Evolutionary conservation across 1,284 basidiomycete genomes (phyloP).

Genomic region (Tilletia walkeri): DNA sequence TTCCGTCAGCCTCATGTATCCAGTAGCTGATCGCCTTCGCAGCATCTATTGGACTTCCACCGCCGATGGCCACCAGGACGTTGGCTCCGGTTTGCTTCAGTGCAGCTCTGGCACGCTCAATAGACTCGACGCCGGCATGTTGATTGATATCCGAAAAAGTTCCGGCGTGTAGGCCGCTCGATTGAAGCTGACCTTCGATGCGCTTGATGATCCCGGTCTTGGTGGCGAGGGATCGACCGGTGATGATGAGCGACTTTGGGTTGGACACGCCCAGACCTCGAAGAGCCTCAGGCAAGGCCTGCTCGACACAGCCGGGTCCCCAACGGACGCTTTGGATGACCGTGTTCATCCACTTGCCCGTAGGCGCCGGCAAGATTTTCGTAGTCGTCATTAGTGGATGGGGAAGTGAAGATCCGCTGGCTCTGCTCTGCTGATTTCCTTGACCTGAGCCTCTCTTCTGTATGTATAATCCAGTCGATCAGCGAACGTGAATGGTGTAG

Average conservation of each 20-base stretch:
- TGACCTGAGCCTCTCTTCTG: no score
- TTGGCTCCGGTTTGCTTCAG: slow-evolving; percentile 66
- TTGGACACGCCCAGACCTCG: no score
- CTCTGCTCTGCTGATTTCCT: no score
- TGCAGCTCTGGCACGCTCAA: slow-evolving; percentile 61
- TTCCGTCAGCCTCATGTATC: slow-evolving; percentile 24
- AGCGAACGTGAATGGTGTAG: no score
- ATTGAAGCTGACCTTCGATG: slow-evolving; percentile 26
- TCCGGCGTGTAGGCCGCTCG: slow-evolving; percentile 28
- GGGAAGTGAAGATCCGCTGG: no score
- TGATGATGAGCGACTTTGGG: slow-evolving; percentile 38
- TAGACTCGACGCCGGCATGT: slow-evolving; percentile 71
- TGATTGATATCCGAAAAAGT: slow-evolving; percentile 75
- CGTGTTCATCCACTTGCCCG: not conserved
- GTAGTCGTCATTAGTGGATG: no score
- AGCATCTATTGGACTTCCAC: slow-evolving; percentile 76
- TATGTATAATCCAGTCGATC: no score
- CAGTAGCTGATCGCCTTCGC: slow-evolving; percentile 54
- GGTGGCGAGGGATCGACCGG: slow-evolving; percentile 37
- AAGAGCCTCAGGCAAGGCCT: not conserved
- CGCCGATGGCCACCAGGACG: slow-evolving; percentile 66
- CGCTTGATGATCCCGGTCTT: slow-evolving; percentile 35
- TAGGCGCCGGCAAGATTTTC: not conserved
- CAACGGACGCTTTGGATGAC: not conserved
- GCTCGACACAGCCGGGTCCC: not conserved